phyloP scores from a whole-genome alignment of 2,329 filamentous ascomycete species.

The Dothiorella sarmentorum region DNA sequence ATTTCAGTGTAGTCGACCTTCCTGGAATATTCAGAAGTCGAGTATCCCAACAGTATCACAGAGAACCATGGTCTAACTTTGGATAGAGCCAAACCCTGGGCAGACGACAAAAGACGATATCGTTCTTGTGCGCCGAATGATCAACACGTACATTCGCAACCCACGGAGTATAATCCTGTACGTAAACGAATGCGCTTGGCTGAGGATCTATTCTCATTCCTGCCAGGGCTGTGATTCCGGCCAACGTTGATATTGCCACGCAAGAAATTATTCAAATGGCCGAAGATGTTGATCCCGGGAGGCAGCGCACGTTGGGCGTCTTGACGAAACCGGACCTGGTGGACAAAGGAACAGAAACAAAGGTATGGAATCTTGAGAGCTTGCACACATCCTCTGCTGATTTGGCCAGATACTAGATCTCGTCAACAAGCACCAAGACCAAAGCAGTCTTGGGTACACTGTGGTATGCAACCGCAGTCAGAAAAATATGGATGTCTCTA shows the following conservation, averaged over 20 bases:
- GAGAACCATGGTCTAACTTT: no score
- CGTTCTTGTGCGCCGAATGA: conserved; percentile 32
- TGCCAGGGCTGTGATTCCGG: conserved; percentile 26
- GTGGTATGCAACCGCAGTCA: no score
- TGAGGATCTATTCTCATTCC: no score
- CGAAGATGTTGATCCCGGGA: conserved; percentile 30
- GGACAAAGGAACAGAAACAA: conserved; percentile 26
- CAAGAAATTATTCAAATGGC: conserved; percentile 47
- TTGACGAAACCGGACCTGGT: conserved; percentile 39
- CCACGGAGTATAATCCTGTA: conserved; percentile 31
- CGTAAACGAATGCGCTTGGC: no score
- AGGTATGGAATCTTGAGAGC: no score
- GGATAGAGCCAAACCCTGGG: no score
- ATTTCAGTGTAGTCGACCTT: conserved; percentile 34
- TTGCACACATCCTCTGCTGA: no score
- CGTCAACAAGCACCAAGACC: no score
- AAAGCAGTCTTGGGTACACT: no score
- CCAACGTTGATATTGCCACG: conserved; percentile 42
- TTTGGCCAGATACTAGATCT: no score
- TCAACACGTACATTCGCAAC: conserved; percentile 52
- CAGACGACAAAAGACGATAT: conserved; percentile 34
- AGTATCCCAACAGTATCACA: no score
- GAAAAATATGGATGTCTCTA: no score
- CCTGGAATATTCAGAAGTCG: conserved; percentile 40
- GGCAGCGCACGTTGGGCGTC: conserved; percentile 35